Conservation (phyloP, 495 filamentous ascomycete genomes). For the Penicillium cataractarum region DNA sequence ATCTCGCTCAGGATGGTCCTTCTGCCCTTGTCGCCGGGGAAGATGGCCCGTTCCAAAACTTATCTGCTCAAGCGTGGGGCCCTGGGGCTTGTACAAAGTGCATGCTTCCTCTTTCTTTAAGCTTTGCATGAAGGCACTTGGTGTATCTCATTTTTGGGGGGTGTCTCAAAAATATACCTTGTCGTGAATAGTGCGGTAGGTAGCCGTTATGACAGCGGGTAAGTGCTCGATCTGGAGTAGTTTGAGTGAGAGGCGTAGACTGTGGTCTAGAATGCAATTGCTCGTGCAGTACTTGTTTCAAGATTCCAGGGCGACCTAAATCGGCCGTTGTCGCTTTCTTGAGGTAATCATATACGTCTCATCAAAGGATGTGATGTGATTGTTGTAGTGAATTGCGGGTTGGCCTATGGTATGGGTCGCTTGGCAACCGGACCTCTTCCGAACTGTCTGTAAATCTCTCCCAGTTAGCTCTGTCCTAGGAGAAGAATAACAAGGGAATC, state of each 20-base stretch:
- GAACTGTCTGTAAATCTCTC: not conserved
- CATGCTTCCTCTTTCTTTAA: slow-evolving; percentile 3
- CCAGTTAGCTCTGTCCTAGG: too few species aligned
- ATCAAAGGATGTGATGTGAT: not conserved
- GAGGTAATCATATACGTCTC: not conserved
- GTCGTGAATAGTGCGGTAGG: not conserved
- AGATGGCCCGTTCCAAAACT: slow-evolving; percentile 5
- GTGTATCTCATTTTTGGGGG: not conserved
- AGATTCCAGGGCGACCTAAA: not conserved
- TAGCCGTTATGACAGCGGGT: slow-evolving; percentile 2
- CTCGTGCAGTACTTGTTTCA: not conserved
- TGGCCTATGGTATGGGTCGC: not conserved
- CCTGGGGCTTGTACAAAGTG: not conserved
- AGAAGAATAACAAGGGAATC: not conserved
- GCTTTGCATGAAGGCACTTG: not conserved
- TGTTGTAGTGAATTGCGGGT: not conserved
- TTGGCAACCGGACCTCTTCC: not conserved
- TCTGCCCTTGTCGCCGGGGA: slow-evolving; percentile 8
- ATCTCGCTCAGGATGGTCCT: not conserved
- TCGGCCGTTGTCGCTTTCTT: not conserved
- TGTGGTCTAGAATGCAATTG: slow-evolving; percentile 10
- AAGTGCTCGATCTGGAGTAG: slow-evolving; percentile 10
- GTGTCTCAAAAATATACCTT: not conserved
- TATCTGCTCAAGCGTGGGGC: not conserved
- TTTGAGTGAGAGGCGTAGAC: slow-evolving; percentile 10